These are phyloP conservation scores for Podosphaera aphanis DNA, from an alignment of 2,329 filamentous ascomycete species.

Conservation along the genomic window DNA sequence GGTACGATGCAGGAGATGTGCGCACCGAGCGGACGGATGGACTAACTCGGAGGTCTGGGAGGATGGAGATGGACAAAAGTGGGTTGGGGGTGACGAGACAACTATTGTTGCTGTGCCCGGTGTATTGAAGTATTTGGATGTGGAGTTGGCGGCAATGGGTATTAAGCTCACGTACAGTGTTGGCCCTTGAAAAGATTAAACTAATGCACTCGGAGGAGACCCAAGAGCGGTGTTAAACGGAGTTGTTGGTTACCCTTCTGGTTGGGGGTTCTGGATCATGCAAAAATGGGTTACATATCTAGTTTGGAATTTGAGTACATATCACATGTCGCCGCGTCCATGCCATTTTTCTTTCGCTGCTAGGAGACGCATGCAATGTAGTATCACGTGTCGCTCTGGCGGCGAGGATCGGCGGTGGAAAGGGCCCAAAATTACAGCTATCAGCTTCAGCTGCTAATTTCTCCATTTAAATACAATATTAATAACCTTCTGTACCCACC, in stretches of 20 bases:
- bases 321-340: neutral
- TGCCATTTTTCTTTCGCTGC: neutral
- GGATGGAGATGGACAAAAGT: constrained; percentile 65
- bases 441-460: neutral
- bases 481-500: no score
- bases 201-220: neutral
- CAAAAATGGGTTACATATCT: neutral
- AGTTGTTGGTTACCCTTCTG: constrained; percentile 3
- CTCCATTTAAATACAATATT: neutral
- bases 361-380: neutral
- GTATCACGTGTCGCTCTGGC: neutral
- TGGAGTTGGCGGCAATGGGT: constrained; percentile 90
- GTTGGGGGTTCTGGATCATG: constrained; percentile 4
- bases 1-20: constrained; percentile 62
- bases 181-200: constrained; percentile 13
- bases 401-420: neutral
- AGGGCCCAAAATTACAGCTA: neutral
- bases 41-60: constrained; percentile 63
- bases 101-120: constrained; percentile 82
- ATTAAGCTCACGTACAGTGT: constrained; percentile 86
- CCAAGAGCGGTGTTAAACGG: neutral
- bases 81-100: constrained; percentile 73
- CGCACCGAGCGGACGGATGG: constrained; percentile 20
- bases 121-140: constrained; percentile 78
- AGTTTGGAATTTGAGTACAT: neutral